Evolutionary conservation across 2,329 filamentous ascomycete species (phyloP).

Genomic region (Gaeumannomyces sp.): DNA sequence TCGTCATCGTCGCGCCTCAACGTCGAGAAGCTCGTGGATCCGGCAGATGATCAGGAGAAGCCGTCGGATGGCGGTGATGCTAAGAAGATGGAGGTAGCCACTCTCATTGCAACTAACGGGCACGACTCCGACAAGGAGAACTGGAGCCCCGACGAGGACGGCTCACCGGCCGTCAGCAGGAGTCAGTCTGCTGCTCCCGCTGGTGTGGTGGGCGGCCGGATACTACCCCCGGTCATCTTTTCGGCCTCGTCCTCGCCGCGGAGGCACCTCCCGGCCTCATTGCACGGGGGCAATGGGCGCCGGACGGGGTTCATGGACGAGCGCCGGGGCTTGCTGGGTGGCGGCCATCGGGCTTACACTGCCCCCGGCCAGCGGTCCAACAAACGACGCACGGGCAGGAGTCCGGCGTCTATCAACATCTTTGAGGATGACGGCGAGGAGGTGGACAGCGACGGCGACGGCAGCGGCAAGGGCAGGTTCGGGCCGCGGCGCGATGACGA

Average conservation of each 20-base stretch:
- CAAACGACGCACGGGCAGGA: conserved; percentile 17
- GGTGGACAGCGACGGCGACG: conserved; percentile 9
- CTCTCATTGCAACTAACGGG: conserved; percentile 37
- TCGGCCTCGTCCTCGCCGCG: conserved; percentile 18
- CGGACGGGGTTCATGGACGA: conserved; percentile 24
- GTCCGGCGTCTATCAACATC: conserved; percentile 34
- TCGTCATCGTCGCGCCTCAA: conserved; percentile 19
- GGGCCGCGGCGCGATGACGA: conserved; percentile 44
- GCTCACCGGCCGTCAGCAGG: conserved; percentile 23
- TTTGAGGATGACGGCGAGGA: conserved; percentile 40
- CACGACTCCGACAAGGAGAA: conserved; percentile 95
- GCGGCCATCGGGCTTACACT: neutral
- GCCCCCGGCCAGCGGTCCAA: conserved; percentile 2
- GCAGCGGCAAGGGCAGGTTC: conserved; percentile 9
- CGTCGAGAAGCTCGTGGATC: conserved; percentile 17
- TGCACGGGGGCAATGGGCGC: conserved; percentile 15
- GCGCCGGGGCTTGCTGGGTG: conserved; percentile 1
- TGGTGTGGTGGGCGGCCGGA: neutral
- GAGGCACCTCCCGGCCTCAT: conserved; percentile 22
- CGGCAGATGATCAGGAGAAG: conserved; percentile 28
- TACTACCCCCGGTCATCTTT: conserved; percentile 16
- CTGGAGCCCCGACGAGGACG: conserved; percentile 56
- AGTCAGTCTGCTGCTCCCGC: neutral
- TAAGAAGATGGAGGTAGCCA: conserved; percentile 36
- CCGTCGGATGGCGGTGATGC: conserved; percentile 25